Base-by-base conservation (phyloP, 306 rosid genomes). In the Trichosanthes cucumerina region DNA sequence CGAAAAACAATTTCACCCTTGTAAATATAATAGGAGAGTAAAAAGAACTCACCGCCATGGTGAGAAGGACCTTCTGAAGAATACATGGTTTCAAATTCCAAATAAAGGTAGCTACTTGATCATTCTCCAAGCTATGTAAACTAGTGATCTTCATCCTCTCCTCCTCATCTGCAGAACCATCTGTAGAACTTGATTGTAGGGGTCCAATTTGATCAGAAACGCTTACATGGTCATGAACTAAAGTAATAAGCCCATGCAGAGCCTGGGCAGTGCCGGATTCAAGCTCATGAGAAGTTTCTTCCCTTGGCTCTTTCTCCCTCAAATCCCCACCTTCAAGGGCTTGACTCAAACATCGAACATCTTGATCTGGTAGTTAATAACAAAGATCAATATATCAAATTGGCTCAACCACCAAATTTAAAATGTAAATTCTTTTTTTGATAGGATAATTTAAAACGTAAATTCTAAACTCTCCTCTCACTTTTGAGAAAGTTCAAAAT, bases 201-300 rank as follows among this genome's bases (percentile, higher is more conserved):
- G 76, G 81, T 82, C 79, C 81, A 79, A 80, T 85, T 72, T 72
- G 89, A 76, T 84, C 84, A 60, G 80, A 43, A 72, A 81, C 54
- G 26, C 83, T 85, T 50, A 91, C 79, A 23, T 81, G 80, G 73
- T 79, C 83, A 85, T 96, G 98, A 86, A 96, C 98, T 80, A 91
- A 65, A 79, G 94, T 88, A 84, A 92, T 83, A 77, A 96, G 91
- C 83, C 87, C 93, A 84, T 86, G 97, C 85, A 93, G 96, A 88
- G 90, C 91, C 87, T 82, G 93, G 77, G 79, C 81, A 52, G 84
- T 86, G 78, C 80, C 65, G 52, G 96, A 90, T 71, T 90, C 96
- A 79, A 92, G 83, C 71, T 87, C 87, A 69, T 79, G 87, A 77
- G 86, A 50, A 78, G 41, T 73, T 81, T 57, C 82, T 79, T 85